Evolutionary conservation across 345 rosid genomes (phyloP).

Genomic region (Theobroma cacao): DNA sequence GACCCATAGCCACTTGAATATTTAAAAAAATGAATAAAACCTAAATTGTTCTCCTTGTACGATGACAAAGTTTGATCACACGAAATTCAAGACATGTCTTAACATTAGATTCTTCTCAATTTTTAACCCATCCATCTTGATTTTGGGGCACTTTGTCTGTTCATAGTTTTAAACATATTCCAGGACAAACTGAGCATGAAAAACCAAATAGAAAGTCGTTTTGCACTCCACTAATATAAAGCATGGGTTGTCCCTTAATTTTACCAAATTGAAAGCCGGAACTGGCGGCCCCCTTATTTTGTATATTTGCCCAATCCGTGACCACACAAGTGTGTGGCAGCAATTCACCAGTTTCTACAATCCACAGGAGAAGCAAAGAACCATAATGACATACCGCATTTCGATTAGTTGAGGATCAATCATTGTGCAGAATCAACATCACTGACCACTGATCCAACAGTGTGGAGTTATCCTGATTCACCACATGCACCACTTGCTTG

Average conservation of each 20-base stretch:
- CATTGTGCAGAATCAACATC: slow-evolving; percentile 11
- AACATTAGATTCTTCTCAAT: neutral
- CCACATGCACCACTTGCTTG: slow-evolving; percentile 19
- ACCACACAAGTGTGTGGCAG: slow-evolving; percentile 24
- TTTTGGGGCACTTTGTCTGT: neutral
- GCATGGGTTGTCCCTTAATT: slow-evolving; percentile 19
- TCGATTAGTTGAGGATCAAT: slow-evolving; percentile 8
- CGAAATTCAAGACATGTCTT: neutral
- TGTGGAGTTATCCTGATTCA: slow-evolving; percentile 3
- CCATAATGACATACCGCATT: neutral
- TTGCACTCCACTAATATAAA: neutral
- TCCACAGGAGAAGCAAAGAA: slow-evolving; percentile 12
- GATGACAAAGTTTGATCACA: neutral
- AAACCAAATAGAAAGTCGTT: slow-evolving; percentile 10
- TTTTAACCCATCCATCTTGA: neutral
- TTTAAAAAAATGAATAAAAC: neutral
- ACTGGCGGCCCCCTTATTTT: neutral
- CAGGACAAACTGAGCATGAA: neutral
- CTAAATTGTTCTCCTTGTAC: neutral
- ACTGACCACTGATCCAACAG: slow-evolving; percentile 12
- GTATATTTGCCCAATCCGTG: neutral
- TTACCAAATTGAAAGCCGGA: neutral
- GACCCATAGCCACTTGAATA: neutral
- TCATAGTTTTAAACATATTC: neutral
- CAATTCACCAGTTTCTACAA: neutral